Percentiles rank a stretch among this genome's conserved stretches.
phyloP scores from a whole-genome alignment of 495 filamentous ascomycete genomes.

The Letharia columbiana region DNA sequence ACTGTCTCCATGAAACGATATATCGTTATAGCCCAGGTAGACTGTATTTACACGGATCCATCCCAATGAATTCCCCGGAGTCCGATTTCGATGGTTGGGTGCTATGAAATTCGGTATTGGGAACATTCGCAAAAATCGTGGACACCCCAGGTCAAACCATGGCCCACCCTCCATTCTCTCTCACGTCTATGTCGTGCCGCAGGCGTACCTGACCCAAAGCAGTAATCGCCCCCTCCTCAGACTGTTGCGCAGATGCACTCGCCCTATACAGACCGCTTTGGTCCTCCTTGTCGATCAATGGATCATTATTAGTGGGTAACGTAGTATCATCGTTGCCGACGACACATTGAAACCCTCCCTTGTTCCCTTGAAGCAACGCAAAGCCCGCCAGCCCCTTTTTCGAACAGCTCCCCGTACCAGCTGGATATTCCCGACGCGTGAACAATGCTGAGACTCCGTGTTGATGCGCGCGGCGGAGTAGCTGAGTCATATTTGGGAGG shows the following conservation, averaged over 20 bases:
- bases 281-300: not conserved
- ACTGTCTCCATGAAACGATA: too few relatives aligned
- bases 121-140: not conserved
- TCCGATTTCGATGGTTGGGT: not conserved
- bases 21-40: too few relatives aligned
- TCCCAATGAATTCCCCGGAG: not conserved
- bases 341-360: not conserved
- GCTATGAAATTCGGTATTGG: not conserved
- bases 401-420: not conserved
- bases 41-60: too few relatives aligned
- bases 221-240: not conserved
- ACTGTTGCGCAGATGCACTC: not conserved
- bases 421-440: not conserved
- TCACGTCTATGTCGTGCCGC: not conserved
- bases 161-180: not conserved
- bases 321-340: not conserved
- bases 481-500: slow-evolving; percentile 6
- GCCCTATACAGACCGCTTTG: not conserved
- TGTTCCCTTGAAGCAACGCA: not conserved
- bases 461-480: not conserved
- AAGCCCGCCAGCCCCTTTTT: not conserved
- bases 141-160: not conserved
- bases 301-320: not conserved
- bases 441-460: slow-evolving; percentile 3
- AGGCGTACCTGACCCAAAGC: not conserved